Conservation (phyloP, 345 rosid species). For the Melastoma malabathricum region DNA sequence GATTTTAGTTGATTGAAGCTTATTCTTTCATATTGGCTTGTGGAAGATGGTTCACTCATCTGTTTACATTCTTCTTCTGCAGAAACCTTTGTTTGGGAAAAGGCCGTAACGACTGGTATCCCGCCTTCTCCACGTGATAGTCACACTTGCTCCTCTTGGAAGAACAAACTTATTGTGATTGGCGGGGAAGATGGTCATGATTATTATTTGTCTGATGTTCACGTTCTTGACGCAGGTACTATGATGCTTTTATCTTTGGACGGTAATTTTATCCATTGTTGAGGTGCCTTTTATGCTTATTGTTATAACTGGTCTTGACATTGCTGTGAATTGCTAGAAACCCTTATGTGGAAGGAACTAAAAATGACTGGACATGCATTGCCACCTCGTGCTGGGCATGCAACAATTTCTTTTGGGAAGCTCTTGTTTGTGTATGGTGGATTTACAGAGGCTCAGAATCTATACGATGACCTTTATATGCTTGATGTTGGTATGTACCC, state of each 20-base stretch:
- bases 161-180: conserved; percentile 65
- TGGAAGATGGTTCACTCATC: neutral
- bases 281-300: neutral
- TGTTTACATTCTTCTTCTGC: conserved; percentile 11
- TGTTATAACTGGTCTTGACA: neutral
- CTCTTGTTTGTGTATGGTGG: conserved; percentile 91
- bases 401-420: conserved; percentile 76
- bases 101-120: conserved; percentile 53
- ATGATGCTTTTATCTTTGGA: neutral
- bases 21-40: no score
- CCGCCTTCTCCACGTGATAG: conserved; percentile 95
- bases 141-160: conserved; percentile 94
- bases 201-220: conserved; percentile 87
- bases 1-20: no score
- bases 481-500: conserved; percentile 70
- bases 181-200: conserved; percentile 98
- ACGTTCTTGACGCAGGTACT: conserved; percentile 85
- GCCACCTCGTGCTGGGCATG: conserved; percentile 97
- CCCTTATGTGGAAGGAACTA: conserved; percentile 82
- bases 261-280: neutral
- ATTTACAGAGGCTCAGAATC: conserved; percentile 84
- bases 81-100: conserved; percentile 95
- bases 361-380: conserved; percentile 57
- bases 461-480: conserved; percentile 71
- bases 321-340: conserved; percentile 31